phyloP scores from a whole-genome alignment of 352 stramenopile species.

The Globisporangium lucens region DNA sequence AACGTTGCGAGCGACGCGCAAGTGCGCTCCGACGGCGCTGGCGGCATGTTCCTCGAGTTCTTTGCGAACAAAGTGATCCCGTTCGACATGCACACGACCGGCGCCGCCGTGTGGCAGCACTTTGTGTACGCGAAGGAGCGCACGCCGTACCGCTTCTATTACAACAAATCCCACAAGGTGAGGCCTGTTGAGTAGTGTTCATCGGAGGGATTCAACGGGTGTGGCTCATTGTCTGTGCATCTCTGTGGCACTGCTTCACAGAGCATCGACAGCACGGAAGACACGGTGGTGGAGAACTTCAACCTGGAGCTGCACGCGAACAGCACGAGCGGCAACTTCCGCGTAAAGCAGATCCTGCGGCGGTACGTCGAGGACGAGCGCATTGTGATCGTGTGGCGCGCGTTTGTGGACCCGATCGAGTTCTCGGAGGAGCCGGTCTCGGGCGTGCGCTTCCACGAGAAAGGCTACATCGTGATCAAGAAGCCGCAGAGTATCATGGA shows the following conservation, averaged over 20 bases:
- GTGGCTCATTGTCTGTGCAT: neutral
- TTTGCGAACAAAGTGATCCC: conserved; percentile 46
- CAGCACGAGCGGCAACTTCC: conserved; percentile 45
- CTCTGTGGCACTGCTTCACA: neutral
- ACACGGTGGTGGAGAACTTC: conserved; percentile 60
- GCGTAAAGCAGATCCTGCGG: conserved; percentile 56
- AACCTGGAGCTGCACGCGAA: conserved; percentile 52
- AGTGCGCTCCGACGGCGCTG: conserved; percentile 28
- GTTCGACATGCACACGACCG: conserved; percentile 32
- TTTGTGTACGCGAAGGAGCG: conserved; percentile 40
- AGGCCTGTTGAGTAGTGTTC: neutral
- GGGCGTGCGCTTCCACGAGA: conserved; percentile 38
- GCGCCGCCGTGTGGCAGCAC: conserved; percentile 40
- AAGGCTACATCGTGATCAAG: conserved; percentile 55
- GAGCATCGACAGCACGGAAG: conserved; percentile 32
- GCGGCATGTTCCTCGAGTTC: conserved; percentile 41
- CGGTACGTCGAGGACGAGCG: conserved; percentile 59
- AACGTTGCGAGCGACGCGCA: conserved; percentile 33
- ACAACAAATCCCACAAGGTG: conserved; percentile 34
- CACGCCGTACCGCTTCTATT: conserved; percentile 38
- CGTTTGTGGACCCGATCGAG: conserved; percentile 46
- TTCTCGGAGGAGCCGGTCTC: conserved; percentile 36
- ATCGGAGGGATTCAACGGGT: neutral
- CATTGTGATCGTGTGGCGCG: conserved; percentile 56
- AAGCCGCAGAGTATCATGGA: conserved; percentile 29